Percentiles rank a stretch among this genome's conserved stretches.
Conservation (phyloP, 345 rosid genomes). For the Iberis pinnata region DNA sequence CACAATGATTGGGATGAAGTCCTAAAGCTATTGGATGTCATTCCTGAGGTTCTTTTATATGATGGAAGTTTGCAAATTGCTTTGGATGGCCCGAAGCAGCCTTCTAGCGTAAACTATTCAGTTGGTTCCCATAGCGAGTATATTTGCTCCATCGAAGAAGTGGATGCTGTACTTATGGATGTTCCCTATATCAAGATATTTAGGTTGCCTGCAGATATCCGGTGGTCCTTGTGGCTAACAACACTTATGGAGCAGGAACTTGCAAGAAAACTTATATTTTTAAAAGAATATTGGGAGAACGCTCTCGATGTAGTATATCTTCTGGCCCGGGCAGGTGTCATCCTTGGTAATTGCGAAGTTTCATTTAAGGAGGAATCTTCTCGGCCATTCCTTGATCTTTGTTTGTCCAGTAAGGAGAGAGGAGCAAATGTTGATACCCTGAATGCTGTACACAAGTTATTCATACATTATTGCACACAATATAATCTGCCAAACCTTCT, state of each 20-base stretch:
- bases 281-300: constrained; percentile 83
- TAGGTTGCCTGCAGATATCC: constrained; percentile 43
- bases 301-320: constrained; percentile 60
- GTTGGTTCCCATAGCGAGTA: constrained; percentile 45
- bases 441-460: constrained; percentile 61
- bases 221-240: constrained; percentile 67
- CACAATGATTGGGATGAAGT: constrained; percentile 97
- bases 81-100: constrained; percentile 52
- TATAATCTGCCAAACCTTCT: constrained; percentile 76
- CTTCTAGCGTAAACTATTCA: constrained; percentile 38
- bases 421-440: constrained; percentile 33
- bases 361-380: constrained; percentile 37
- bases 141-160: constrained; percentile 61
- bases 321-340: constrained; percentile 73
- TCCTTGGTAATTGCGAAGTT: constrained; percentile 40
- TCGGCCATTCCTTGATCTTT: constrained; percentile 40
- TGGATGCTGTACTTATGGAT: constrained; percentile 71
- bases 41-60: constrained; percentile 59
- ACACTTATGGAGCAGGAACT: constrained; percentile 78
- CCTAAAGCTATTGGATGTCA: constrained; percentile 58
- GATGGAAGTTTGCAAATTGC: constrained; percentile 73
- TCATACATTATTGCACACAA: constrained; percentile 56
- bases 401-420: constrained; percentile 37
- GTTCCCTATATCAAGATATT: constrained; percentile 72
- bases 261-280: constrained; percentile 65